Evolutionary conservation across 2,329 filamentous ascomycete genomes (phyloP), one percentile per base, ranked within the genome.

Genomic region (Pyrenochaeta sp.): DNA sequence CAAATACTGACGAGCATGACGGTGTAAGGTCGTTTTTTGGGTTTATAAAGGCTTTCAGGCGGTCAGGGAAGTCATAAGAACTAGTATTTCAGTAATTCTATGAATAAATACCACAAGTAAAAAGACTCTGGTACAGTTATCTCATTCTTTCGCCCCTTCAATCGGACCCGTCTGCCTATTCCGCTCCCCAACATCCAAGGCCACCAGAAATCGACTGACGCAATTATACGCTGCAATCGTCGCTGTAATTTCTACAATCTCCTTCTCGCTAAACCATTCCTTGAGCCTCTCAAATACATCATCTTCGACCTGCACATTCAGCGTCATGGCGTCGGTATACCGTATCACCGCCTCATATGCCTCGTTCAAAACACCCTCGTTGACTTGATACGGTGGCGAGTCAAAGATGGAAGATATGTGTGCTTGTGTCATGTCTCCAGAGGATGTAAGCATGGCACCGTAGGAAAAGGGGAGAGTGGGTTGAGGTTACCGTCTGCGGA

Each of bases 291-390:
- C 81, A 72, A 93, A 93, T 1, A 88, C 81, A 44, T 75, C 80
- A 35, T 94, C 86, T 9, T 75, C 71, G 6, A 96, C 89, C 37
- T 79, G 74, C 0, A 93, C 86, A 30, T 83, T 81, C 53, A 84
- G 76, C 35, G 90, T 96, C 88, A 95, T 95, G 67, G 89, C 88
- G 73, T 95, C 89, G 13, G 90, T 81, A 67, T 90, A 92, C 31
- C 79, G 75, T 40, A 93, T 68, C 22, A 89, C 87, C 0, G 84
- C 85, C 77, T 82, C 84, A 72, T 90, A 84, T 65, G 75, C 77
- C 47, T 80, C 78, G 18, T 72, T 82, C 48, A 91, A 61, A 1
- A 53, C 38, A 0, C 28, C 41, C 3, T 14, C 31, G 6, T 26
- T 35, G 11, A 53, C 45, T 1, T 48, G 18, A 5, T 53, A 53